phyloP scores from a whole-genome alignment of 2,329 filamentous ascomycete genomes.

The Chalaropsis thielavioides region DNA sequence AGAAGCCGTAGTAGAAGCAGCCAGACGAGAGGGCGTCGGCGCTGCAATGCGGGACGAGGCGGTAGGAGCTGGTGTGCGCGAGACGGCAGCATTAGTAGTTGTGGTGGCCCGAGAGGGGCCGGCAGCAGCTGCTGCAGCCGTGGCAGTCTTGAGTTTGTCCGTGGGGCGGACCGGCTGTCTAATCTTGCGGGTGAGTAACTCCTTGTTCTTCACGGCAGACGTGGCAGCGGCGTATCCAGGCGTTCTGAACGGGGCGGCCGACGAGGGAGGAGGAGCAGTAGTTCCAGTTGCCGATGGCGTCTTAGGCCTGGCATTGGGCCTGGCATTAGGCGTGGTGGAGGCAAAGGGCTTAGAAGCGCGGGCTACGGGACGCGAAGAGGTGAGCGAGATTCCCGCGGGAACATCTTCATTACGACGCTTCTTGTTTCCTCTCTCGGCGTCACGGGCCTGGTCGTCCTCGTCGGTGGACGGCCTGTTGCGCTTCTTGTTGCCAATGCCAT shows the following conservation, averaged over 20 bases:
- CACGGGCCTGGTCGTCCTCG: constrained; percentile 39
- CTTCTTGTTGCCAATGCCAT: constrained; percentile 53
- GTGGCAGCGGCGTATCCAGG: constrained; percentile 15
- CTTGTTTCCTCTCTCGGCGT: constrained; percentile 45
- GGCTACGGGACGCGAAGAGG: constrained; percentile 30
- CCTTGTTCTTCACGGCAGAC: constrained; percentile 14
- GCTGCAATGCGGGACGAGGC: background rate
- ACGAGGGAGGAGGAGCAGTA: background rate
- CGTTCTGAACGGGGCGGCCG: background rate
- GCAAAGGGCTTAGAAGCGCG: constrained; percentile 21
- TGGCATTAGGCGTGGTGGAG: constrained; percentile 10
- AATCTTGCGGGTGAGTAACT: constrained; percentile 13
- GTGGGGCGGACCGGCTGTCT: constrained; percentile 16
- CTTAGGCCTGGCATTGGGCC: constrained; percentile 8
- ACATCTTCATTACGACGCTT: constrained; percentile 39
- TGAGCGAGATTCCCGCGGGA: constrained; percentile 37
- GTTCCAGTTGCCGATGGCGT: constrained; percentile 7
- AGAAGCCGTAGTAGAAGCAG: background rate
- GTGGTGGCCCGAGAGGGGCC: background rate
- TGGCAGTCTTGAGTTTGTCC: constrained; percentile 13
- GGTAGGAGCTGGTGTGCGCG: background rate
- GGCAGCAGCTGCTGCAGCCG: background rate
- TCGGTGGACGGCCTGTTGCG: constrained; percentile 43
- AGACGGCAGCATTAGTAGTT: background rate
- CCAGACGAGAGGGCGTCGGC: background rate